Conservation (phyloP, 345 rosid species). For the Bretschneidera sinensis region DNA sequence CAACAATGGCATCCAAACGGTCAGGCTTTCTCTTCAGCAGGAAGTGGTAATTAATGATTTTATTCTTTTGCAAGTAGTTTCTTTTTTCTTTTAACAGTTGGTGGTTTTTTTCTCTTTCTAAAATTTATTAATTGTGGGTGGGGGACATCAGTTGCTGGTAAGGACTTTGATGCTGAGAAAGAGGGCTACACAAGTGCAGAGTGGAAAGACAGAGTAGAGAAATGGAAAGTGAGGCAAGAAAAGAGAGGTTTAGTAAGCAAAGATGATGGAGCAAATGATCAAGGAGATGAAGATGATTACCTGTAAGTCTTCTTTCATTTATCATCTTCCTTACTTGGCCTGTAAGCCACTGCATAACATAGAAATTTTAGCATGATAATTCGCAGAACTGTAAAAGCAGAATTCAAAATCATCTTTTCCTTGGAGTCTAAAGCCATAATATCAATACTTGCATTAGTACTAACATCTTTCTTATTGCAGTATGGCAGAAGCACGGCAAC, state of each 20-base stretch:
- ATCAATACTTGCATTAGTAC: no score
- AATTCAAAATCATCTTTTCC: no score
- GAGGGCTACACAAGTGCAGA: conserved; percentile 64
- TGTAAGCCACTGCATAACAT: not conserved
- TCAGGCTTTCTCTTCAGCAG: conserved; percentile 61
- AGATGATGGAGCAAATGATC: conserved; percentile 52
- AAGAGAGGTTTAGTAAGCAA: conserved; percentile 75
- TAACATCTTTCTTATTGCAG: no score
- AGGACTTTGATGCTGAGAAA: conserved; percentile 74
- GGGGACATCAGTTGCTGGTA: conserved; percentile 43
- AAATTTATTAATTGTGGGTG: not conserved
- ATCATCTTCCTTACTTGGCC: not conserved
- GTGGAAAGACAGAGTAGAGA: conserved; percentile 93
- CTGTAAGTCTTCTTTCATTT: conserved; percentile 36
- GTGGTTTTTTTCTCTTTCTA: not conserved
- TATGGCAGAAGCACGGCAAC: conserved; percentile 94
- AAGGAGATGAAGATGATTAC: conserved; percentile 72
- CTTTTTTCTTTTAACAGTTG: not conserved
- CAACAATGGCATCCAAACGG: conserved; percentile 50
- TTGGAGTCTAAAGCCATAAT: no score
- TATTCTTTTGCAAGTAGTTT: not conserved
- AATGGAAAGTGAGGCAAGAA: conserved; percentile 89
- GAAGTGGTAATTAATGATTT: conserved; percentile 53
- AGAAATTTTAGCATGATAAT: not conserved
- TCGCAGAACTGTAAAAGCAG: no score